A percentile compares a stretch with the other conserved stretches of the same genome.
These are phyloP conservation scores for Lunasporangiospora selenospora DNA, from an alignment of 192 early-diverging fungal genomes.

Conservation along the genomic window DNA sequence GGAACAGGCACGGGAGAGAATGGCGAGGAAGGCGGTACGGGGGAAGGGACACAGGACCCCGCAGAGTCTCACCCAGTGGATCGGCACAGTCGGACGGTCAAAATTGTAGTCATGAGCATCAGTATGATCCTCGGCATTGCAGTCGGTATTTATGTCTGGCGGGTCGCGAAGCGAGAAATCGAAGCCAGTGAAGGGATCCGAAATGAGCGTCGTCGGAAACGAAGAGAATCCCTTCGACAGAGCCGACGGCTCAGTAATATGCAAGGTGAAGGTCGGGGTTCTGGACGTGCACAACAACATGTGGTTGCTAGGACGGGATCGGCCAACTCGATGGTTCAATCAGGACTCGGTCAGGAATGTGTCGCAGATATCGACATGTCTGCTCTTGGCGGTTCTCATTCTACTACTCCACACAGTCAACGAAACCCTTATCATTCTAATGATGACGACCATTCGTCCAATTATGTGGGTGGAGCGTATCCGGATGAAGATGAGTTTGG, in stretches of 20 bases:
- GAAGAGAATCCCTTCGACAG: conserved; percentile 17
- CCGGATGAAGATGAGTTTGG: conserved; percentile 45
- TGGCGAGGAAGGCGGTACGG: conserved; percentile 15
- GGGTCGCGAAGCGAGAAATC: conserved; percentile 50
- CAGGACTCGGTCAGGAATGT: conserved; percentile 7
- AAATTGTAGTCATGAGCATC: conserved; percentile 28
- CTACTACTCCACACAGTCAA: too few species aligned
- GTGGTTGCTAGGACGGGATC: conserved; percentile 18
- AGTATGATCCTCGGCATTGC: conserved; percentile 51
- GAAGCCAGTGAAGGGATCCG: conserved; percentile 47
- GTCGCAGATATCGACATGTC: conserved; percentile 16
- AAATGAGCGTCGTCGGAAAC: conserved; percentile 29
- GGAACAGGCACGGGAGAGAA: conserved; percentile 1
- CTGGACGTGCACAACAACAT: background rate
- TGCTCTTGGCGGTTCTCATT: conserved; percentile 21
- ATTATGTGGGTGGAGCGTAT: conserved; percentile 4
- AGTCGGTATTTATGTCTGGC: conserved; percentile 59
- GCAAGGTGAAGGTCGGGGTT: conserved; percentile 4
- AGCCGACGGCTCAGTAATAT: conserved; percentile 10
- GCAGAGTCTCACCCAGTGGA: too few species aligned
- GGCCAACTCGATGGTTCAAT: background rate
- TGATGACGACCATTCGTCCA: background rate
- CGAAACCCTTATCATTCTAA: background rate
- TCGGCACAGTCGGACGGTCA: conserved; percentile 18
- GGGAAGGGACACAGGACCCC: too few species aligned